These are phyloP conservation scores for Cladophialophora immunda DNA, from an alignment of 2,329 filamentous ascomycete species.

Conservation along the genomic window DNA sequence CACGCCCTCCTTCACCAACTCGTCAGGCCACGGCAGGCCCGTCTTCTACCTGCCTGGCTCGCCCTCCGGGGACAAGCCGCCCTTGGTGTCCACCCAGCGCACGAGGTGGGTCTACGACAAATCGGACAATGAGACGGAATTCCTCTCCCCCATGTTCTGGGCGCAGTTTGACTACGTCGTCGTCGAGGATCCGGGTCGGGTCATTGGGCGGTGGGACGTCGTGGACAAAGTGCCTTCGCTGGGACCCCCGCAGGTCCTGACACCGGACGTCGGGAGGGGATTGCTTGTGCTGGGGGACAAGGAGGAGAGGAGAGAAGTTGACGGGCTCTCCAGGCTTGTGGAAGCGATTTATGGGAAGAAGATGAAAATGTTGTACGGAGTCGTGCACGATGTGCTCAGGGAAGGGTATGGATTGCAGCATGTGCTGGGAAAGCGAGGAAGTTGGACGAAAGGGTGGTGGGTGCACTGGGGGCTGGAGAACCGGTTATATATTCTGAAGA, in stretches of 20 bases:
- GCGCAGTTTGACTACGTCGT: conserved; percentile 66
- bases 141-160: conserved; percentile 65
- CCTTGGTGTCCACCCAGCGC: conserved; percentile 25
- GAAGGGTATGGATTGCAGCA: conserved; percentile 44
- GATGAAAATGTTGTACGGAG: conserved; percentile 41
- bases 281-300: conserved; percentile 37
- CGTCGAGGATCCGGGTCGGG: conserved; percentile 59
- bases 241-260: conserved; percentile 58
- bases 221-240: conserved; percentile 61
- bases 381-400: conserved; percentile 40
- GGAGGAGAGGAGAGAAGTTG: conserved; percentile 42
- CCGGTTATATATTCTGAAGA: conserved; percentile 61
- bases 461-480: conserved; percentile 62
- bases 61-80: conserved; percentile 36
- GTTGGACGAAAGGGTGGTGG: conserved; percentile 62
- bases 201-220: conserved; percentile 63
- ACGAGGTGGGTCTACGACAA: conserved; percentile 67
- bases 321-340: conserved; percentile 47
- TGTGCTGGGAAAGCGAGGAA: conserved; percentile 39
- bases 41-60: conserved; percentile 40
- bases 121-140: conserved; percentile 59
- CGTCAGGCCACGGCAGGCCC: conserved; percentile 29
- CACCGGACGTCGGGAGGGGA: conserved; percentile 49
- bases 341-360: conserved; percentile 24
- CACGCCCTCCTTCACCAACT: conserved; percentile 38